These are phyloP conservation scores for Aphanomyces euteiches DNA, from an alignment of 352 stramenopile genomes.

Conservation along the genomic window DNA sequence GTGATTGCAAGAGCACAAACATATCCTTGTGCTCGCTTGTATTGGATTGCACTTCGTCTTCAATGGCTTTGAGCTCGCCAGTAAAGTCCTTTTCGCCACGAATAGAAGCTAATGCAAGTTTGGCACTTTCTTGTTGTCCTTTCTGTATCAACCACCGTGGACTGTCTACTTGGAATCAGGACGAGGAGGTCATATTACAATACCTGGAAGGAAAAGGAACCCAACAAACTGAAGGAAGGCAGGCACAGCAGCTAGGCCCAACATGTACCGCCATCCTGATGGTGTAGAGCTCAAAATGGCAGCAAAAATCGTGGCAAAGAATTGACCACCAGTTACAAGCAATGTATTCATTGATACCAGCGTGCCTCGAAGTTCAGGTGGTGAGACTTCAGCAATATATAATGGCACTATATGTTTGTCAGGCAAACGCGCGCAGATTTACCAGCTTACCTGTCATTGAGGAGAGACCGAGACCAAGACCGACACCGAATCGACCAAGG, in stretches of 20 bases:
- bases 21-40: conserved; percentile 29
- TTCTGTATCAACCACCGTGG: conserved; percentile 61
- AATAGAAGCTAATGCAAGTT: conserved; percentile 46
- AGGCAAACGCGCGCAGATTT: background rate
- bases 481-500: conserved; percentile 54
- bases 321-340: conserved; percentile 68
- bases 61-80: conserved; percentile 53
- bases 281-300: conserved; percentile 48
- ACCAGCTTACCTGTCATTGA: conserved; percentile 48
- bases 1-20: conserved; percentile 36
- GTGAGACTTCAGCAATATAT: conserved; percentile 74
- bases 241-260: conserved; percentile 62
- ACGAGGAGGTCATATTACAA: background rate
- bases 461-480: conserved; percentile 60
- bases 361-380: conserved; percentile 53
- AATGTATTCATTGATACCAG: conserved; percentile 79
- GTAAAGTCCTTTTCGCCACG: conserved; percentile 51
- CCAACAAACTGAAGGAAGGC: conserved; percentile 65
- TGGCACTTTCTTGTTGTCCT: conserved; percentile 44
- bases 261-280: conserved; percentile 76
- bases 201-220: conserved; percentile 53
- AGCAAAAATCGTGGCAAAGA: conserved; percentile 67
- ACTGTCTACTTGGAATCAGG: conserved; percentile 38
- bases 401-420: conserved; percentile 42
- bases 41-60: conserved; percentile 39